Evolutionary conservation across 805 yeast genomes (phyloP).

Genomic region (Pichia nakasei): DNA sequence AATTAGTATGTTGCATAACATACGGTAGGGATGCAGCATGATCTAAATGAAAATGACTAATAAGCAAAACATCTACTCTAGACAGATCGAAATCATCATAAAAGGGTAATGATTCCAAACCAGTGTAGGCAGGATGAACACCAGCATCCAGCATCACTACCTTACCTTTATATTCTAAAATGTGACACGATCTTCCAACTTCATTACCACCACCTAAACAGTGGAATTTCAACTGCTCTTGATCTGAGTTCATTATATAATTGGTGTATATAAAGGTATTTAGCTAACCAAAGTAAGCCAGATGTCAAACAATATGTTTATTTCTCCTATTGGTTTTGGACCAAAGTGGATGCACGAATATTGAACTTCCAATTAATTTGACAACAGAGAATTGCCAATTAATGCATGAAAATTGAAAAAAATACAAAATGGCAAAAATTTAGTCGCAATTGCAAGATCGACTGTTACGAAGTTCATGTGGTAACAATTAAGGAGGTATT

Average conservation of each 20-base stretch:
- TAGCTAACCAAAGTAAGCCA: too few relatives aligned
- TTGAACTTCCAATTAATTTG: too few relatives aligned
- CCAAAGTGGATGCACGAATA: too few relatives aligned
- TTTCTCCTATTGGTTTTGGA: too few relatives aligned
- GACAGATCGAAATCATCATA: slow-evolving; percentile 92
- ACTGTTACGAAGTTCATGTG: too few relatives aligned
- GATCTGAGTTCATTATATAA: slow-evolving; percentile 16
- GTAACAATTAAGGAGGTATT: too few relatives aligned
- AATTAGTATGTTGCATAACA: slow-evolving; percentile 94
- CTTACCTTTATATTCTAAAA: slow-evolving; percentile 85
- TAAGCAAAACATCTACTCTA: slow-evolving; percentile 74
- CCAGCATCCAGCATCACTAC: slow-evolving; percentile 98
- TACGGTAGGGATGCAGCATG: slow-evolving; percentile 98
- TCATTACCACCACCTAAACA: slow-evolving; percentile 98
- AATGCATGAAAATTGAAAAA: too few relatives aligned
- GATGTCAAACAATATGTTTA: too few relatives aligned
- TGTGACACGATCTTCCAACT: slow-evolving; percentile 95
- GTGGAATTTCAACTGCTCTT: slow-evolving; percentile 49
- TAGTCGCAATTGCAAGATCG: too few relatives aligned
- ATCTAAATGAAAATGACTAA: slow-evolving; percentile 94
- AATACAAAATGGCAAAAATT: too few relatives aligned
- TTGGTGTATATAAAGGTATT: background rate
- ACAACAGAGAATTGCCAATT: too few relatives aligned
- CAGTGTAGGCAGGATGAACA: slow-evolving; percentile 90
- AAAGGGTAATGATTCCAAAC: slow-evolving; percentile 86